These are phyloP conservation scores for Seiridium unicorne DNA, from an alignment of 2,329 filamentous ascomycete genomes.

Conservation along the genomic window DNA sequence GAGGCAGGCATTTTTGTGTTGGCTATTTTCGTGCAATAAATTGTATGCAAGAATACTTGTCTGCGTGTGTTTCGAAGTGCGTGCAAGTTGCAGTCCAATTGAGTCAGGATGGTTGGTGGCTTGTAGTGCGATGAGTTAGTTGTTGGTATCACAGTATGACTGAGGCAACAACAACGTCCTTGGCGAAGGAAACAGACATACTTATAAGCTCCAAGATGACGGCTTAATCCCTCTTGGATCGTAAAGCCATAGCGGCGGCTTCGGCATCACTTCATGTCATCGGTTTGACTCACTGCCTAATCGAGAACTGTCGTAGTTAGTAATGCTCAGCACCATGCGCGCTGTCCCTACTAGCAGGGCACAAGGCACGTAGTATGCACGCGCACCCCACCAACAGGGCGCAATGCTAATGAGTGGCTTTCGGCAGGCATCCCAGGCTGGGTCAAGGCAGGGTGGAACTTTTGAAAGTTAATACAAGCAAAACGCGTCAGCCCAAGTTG, in stretches of 20 bases:
- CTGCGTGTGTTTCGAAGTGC: too few species aligned
- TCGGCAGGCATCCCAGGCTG: not conserved
- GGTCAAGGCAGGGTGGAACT: not conserved
- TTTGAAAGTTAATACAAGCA: not conserved
- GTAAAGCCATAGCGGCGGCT: not conserved
- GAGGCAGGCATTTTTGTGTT: not conserved
- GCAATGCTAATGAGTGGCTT: not conserved
- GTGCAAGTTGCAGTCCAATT: not conserved
- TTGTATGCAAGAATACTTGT: too few species aligned
- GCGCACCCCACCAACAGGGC: conserved; percentile 1
- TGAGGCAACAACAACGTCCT: not conserved
- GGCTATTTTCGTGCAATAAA: too few species aligned
- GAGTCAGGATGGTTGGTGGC: not conserved
- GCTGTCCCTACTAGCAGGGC: too few species aligned
- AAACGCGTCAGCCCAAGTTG: not conserved
- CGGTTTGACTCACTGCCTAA: not conserved
- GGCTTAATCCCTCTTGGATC: too few species aligned
- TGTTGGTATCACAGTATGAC: not conserved
- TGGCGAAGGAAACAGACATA: not conserved
- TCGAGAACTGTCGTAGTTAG: too few species aligned
- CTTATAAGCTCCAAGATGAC: not conserved
- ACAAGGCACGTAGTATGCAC: not conserved
- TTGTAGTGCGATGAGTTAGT: not conserved
- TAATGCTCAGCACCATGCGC: too few species aligned
- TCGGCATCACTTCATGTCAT: not conserved